These are phyloP conservation scores for Lithospermum erythrorhizon DNA, from an alignment of 257 asterid species.

Conservation along the genomic window DNA sequence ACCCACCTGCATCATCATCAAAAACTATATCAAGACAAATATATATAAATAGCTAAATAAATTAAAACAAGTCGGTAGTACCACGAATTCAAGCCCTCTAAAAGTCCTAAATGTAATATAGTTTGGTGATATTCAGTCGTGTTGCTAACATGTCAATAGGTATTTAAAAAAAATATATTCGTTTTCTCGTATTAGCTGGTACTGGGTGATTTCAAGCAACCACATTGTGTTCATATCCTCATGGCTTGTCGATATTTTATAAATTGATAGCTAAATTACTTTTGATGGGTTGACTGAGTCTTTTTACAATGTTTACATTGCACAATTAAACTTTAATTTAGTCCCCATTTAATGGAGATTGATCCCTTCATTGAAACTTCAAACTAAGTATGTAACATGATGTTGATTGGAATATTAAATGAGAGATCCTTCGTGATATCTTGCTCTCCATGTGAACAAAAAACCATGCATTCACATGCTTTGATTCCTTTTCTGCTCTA, in stretches of 20 bases:
- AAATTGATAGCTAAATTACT: background rate
- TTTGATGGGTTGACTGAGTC: background rate
- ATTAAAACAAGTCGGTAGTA: no score
- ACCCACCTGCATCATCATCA: conserved; percentile 55
- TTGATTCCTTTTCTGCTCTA: conserved; percentile 12
- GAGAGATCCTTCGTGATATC: background rate
- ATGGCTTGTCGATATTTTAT: no score
- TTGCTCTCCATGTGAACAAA: conserved; percentile 21
- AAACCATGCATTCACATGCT: conserved; percentile 17
- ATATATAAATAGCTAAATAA: no score
- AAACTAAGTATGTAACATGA: conserved; percentile 8
- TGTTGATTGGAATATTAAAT: conserved; percentile 13
- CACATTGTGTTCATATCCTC: no score
- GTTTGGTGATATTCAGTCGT: no score
- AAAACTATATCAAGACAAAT: background rate
- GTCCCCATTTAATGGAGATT: conserved; percentile 13
- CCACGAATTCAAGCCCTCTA: no score
- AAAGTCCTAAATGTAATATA: no score
- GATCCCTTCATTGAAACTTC: background rate
- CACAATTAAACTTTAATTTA: background rate
- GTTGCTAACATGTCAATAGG: no score
- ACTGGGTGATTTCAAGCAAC: no score
- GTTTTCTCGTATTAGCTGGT: no score
- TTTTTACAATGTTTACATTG: conserved; percentile 13
- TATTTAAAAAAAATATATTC: no score